phyloP scores from a whole-genome alignment of 768 basidiomycete genomes.

The Psilocybe azurescens region DNA sequence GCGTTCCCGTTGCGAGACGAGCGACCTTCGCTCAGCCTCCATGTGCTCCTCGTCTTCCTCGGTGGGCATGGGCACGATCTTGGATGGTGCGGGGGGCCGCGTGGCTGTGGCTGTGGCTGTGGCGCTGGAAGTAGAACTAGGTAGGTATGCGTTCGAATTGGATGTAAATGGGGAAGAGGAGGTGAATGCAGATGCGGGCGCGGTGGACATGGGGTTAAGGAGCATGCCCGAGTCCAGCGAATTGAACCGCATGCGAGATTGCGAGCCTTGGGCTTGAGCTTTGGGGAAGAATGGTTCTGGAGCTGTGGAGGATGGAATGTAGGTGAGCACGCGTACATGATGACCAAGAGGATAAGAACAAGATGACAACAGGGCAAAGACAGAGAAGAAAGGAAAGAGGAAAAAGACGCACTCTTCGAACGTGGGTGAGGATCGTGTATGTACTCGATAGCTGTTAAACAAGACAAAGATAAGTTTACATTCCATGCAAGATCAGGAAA shows the following conservation, averaged over 20 bases:
- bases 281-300: slow-evolving; percentile 41
- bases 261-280: slow-evolving; percentile 27
- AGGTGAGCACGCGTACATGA: no score
- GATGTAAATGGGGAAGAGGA: background rate
- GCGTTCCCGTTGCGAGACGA: background rate
- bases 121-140: background rate
- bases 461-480: slow-evolving; percentile 1
- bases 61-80: slow-evolving; percentile 14
- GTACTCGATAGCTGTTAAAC: slow-evolving; percentile 25
- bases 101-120: background rate
- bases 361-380: background rate
- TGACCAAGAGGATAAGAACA: slow-evolving; percentile 31
- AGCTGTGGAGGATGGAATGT: slow-evolving; percentile 3
- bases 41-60: slow-evolving; percentile 11
- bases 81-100: background rate
- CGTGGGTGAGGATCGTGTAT: slow-evolving; percentile 36
- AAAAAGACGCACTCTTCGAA: slow-evolving; percentile 41
- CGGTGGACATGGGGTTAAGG: background rate
- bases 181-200: no score
- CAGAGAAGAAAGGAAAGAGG: background rate
- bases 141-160: background rate
- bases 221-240: slow-evolving; percentile 53
- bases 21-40: background rate
- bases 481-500: background rate
- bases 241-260: slow-evolving; percentile 58